Evolutionary conservation across 345 rosid species (phyloP), one percentile per base, ranked within the genome.

Genomic region (Lenwebbia sp.): DNA sequence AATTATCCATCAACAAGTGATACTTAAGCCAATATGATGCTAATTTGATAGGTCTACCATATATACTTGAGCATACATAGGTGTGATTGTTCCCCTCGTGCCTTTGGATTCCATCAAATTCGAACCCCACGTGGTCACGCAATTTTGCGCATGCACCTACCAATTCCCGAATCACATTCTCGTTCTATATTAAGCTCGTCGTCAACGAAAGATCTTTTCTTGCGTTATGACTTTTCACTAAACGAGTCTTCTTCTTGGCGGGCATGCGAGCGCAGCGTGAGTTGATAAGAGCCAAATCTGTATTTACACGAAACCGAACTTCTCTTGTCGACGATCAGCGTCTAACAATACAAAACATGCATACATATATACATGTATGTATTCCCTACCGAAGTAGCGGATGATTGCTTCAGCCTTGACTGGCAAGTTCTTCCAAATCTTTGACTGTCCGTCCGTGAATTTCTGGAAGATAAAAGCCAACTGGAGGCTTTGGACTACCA

Each of bases 151-250:
- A 44, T 44, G 50, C 50, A 10, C 13, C 2, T 10, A 10, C 12
- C 3, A 49, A 10, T 96, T 94, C 87, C 2, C 5, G 6, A 15
- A 52, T 52, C 54, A 14, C 15, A 52, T 13, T 52, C 17, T 52
- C 19, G 2, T 52, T 4, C 2, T 14, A 52, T 14, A 14, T 52
- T 14, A 15, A 52, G 54, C 19, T 52, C 54, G 19, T 52, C 19
- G 6, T 4, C 54, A 6, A 52, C 6, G 6, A 13, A 52, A 15
- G 19, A 44, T 44, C 47, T 44, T 44, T 44, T 5, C 6, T 44
- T 44, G 47, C 47, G 1, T 5, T 44, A 44, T 44, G 8, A 13
- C 19, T 13, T 13, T 14, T 14, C 54, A 5, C 1, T 1, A 19
- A 52, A 14, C 15, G 5, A 21, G 23, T 65, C 33, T 65, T 17